These are phyloP conservation scores for Arachis monticola DNA, from an alignment of 331 rosid species.

Conservation along the genomic window DNA sequence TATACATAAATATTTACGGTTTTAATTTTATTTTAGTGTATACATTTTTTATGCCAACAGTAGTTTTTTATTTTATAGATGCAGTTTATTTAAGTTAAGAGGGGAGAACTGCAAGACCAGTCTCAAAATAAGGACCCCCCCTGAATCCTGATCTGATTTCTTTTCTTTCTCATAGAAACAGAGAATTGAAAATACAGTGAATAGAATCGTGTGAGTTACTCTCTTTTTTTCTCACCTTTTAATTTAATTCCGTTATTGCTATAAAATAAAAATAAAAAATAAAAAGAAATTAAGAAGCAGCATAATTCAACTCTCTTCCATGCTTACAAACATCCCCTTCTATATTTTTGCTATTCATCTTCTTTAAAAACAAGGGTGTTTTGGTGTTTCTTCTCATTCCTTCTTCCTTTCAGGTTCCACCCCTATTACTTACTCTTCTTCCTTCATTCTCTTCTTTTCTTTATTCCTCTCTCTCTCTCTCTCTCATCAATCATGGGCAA, in stretches of 20 bases:
- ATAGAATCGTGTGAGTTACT: slow-evolving; percentile 45
- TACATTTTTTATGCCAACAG: no score
- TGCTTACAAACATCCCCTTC: slow-evolving; percentile 20
- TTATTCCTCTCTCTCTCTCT: slow-evolving; percentile 1
- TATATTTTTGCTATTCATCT: slow-evolving; percentile 11
- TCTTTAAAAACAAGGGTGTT: slow-evolving; percentile 40
- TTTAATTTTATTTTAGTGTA: no score
- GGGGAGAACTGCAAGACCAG: slow-evolving; percentile 19
- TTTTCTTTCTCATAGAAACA: slow-evolving; percentile 1
- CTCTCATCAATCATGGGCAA: slow-evolving; percentile 17
- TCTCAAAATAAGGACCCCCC: slow-evolving; percentile 47
- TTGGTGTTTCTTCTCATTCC: slow-evolving; percentile 26
- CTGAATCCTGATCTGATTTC: slow-evolving; percentile 48
- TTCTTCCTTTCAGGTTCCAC: background rate
- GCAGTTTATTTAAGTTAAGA: background rate
- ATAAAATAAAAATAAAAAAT: background rate
- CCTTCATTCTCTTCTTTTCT: background rate
- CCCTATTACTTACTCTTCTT: slow-evolving; percentile 9
- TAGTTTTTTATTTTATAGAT: background rate
- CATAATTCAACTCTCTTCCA: background rate
- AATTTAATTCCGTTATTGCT: background rate
- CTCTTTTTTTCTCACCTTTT: slow-evolving; percentile 24
- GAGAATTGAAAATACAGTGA: background rate
- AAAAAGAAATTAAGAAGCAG: no score
- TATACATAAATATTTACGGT: no score